phyloP scores from a whole-genome alignment of 768 basidiomycete genomes.

The Russula sp. region DNA sequence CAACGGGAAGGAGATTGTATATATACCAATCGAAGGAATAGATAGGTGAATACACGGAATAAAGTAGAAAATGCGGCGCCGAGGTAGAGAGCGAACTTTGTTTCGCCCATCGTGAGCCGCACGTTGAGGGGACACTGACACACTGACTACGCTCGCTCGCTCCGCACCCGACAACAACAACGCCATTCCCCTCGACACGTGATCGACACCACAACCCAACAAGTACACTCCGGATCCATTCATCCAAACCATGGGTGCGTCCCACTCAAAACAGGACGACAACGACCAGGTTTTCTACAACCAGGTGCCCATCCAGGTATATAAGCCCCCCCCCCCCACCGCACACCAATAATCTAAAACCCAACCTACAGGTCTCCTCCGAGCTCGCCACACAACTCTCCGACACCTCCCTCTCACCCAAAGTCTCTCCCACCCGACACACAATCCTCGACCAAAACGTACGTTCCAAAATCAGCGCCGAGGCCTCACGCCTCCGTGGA shows the following conservation, averaged over 20 bases:
- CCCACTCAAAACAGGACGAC: constrained; percentile 63
- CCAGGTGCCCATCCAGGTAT: constrained; percentile 44
- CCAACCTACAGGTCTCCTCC: constrained; percentile 91
- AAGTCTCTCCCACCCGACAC: constrained; percentile 66
- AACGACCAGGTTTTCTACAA: constrained; percentile 52
- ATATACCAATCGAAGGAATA: constrained; percentile 52
- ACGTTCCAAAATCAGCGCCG: constrained; percentile 65
- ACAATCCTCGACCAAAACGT: constrained; percentile 70
- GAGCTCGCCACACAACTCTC: constrained; percentile 78
- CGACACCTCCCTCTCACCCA: constrained; percentile 57
- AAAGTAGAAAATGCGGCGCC: constrained; percentile 35
- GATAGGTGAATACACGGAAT: constrained; percentile 46
- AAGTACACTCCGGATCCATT: background rate
- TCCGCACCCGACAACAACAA: no score
- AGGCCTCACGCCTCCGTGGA: constrained; percentile 59
- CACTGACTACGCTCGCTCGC: no score
- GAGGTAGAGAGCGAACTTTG: constrained; percentile 23
- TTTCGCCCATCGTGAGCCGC: constrained; percentile 9
- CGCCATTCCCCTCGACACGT: background rate
- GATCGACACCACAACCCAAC: background rate
- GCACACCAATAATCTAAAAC: no score
- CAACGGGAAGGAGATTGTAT: background rate
- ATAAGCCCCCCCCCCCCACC: constrained; percentile 1
- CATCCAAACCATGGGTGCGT: constrained; percentile 55
- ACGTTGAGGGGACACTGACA: background rate